Evolutionary conservation across 352 stramenopile genomes (phyloP).

Genomic region (Pythium vanterpoolii): DNA sequence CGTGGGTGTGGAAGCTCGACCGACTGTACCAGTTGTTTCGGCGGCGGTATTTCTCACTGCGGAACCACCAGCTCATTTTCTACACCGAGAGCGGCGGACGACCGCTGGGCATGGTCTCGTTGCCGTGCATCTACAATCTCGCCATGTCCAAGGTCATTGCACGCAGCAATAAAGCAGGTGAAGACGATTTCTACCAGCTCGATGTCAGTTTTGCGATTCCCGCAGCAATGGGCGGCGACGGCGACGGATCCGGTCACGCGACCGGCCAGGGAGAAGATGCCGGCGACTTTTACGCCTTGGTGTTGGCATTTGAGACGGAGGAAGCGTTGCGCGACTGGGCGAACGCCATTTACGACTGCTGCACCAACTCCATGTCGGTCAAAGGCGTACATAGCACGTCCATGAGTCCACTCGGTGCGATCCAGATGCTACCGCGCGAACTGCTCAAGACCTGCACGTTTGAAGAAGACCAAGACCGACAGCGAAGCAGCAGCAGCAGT

Average conservation of each 20-base stretch:
- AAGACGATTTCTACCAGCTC: slow-evolving; percentile 78
- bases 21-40: slow-evolving; percentile 84
- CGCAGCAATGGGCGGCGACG: slow-evolving; percentile 44
- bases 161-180: slow-evolving; percentile 20
- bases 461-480: slow-evolving; percentile 19
- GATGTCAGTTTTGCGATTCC: slow-evolving; percentile 81
- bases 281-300: slow-evolving; percentile 73
- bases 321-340: slow-evolving; percentile 72
- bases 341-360: slow-evolving; percentile 78
- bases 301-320: slow-evolving; percentile 79
- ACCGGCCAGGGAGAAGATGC: slow-evolving; percentile 49
- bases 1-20: slow-evolving; percentile 87
- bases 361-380: slow-evolving; percentile 86
- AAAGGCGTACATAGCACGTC: slow-evolving; percentile 47
- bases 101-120: slow-evolving; percentile 68
- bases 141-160: slow-evolving; percentile 80
- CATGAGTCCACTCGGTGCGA: slow-evolving; percentile 58
- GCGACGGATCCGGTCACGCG: slow-evolving; percentile 3
- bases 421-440: slow-evolving; percentile 81
- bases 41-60: slow-evolving; percentile 75
- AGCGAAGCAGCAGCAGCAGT: slow-evolving; percentile 20
- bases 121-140: slow-evolving; percentile 80
- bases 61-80: slow-evolving; percentile 83
- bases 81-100: slow-evolving; percentile 66
- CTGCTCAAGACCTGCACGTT: slow-evolving; percentile 83